Base-by-base conservation (phyloP, 2,329 filamentous ascomycete genomes). In the Fusarium verticillioides region DNA sequence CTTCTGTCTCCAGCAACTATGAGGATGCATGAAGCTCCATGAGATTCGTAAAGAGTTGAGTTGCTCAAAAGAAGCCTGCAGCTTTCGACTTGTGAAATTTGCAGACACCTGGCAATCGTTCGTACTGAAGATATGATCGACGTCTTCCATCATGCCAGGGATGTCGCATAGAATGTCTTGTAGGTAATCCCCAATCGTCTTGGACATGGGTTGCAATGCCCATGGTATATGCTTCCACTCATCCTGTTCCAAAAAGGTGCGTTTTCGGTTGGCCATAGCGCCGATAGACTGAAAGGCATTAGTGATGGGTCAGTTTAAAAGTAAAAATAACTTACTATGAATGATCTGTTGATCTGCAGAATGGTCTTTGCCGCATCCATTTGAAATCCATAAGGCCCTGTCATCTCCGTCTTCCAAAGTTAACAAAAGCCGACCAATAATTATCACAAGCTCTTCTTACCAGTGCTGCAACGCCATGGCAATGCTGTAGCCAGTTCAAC, bases 211-310 rank as follows among this genome's bases (percentile, higher is more conserved):
- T 11, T 60, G 18, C 3, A 60, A 15, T 5, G 46, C 36, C 58
- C 58, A 60, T 13, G 58, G 58, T 13, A 56, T 34, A 21, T 26
- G 7, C n/a, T 60, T 56, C 58, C 58, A 54, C 7, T 39, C n/a
- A 42, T 36, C 21, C 8, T 56, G n/a, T 21, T 56, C 58, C 9
- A 60, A 19, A 15, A 56, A 60, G 3, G 46, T 60, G 12, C 58
- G 58, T 9, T 34, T 60, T 16, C 58, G 58, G 4, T 56, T 39
- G 21, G 36, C 47, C n/a, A 60, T 56, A 13, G 58, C 58, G 1
- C 58, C 58, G 4, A 56, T 60, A 1, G 58, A 54, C 58, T 42
- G 18, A 6, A 7, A 23, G 5, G 0, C 1, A 5, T 60, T n/a
- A 42, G 47, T 4, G 23, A 15, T 1, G 10, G 10, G 4, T 16